Conservation (phyloP, 148 eudicot species). For the Vaccinium myrtillus region DNA sequence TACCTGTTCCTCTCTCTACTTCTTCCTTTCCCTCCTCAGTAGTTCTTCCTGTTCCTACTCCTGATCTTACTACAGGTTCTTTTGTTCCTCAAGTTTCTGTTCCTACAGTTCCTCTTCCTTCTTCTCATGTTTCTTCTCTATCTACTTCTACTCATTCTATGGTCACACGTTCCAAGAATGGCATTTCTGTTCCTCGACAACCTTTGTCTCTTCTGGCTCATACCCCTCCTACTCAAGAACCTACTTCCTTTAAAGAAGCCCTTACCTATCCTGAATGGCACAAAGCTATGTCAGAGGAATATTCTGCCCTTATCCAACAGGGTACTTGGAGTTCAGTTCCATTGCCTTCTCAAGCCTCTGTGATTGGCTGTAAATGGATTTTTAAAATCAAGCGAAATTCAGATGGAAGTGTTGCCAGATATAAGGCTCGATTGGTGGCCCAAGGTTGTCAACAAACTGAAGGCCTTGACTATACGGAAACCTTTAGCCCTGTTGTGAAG, state of each 20-base stretch:
- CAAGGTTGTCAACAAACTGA: neutral
- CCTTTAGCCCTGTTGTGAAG: neutral
- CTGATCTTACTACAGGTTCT: too few species aligned
- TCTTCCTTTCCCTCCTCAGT: too few species aligned
- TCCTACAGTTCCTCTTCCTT: too few species aligned
- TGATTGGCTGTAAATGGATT: neutral
- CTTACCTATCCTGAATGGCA: neutral
- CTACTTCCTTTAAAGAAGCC: neutral
- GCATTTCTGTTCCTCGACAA: too few species aligned
- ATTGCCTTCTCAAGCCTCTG: neutral
- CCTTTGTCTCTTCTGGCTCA: neutral
- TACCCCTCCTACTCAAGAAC: neutral
- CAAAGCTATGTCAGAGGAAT: neutral
- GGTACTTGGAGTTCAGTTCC: neutral
- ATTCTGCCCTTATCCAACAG: neutral
- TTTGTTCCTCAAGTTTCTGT: too few species aligned
- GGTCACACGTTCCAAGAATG: too few species aligned
- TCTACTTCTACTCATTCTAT: too few species aligned
- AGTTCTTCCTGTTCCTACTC: too few species aligned
- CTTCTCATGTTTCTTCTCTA: too few species aligned
- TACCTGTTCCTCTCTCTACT: too few species aligned
- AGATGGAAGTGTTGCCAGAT: neutral
- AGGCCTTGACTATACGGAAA: neutral
- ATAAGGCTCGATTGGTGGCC: neutral
- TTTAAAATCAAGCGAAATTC: neutral